These are phyloP conservation scores for Fusarium vanettenii DNA, from an alignment of 2,329 filamentous ascomycete genomes.

Conservation along the genomic window DNA sequence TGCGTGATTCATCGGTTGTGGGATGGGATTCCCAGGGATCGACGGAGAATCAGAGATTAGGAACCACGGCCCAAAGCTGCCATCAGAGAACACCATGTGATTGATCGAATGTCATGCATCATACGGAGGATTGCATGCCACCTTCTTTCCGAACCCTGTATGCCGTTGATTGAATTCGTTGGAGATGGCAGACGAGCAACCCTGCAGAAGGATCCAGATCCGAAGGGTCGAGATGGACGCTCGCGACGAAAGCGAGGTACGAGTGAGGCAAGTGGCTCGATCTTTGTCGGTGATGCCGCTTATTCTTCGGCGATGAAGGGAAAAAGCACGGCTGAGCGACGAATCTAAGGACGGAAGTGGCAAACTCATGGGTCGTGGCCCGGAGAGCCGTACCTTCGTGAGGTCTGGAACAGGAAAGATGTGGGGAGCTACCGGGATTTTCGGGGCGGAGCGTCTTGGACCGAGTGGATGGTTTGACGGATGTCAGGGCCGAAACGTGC, in stretches of 20 bases:
- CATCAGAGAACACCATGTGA: constrained; percentile 3
- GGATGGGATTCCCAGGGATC: background rate
- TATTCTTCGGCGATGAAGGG: constrained; percentile 1
- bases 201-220: background rate
- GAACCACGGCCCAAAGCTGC: background rate
- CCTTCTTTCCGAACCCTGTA: constrained; percentile 1
- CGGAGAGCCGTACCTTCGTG: constrained; percentile 38
- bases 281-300: constrained; percentile 1
- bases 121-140: constrained; percentile 9
- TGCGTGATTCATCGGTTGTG: background rate
- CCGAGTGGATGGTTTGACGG: constrained; percentile 36
- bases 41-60: constrained; percentile 2
- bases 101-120: constrained; percentile 10
- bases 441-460: constrained; percentile 41
- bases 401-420: constrained; percentile 30
- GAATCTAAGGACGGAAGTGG: background rate
- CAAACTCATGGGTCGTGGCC: constrained; percentile 28
- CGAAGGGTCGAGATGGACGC: background rate
- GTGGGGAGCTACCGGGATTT: constrained; percentile 42
- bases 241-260: background rate
- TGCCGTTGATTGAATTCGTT: background rate
- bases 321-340: background rate
- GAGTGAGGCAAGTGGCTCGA: background rate
- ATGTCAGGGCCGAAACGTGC: constrained; percentile 44
- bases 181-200: background rate